Evolutionary conservation across 768 basidiomycete genomes (phyloP), one percentile per base, ranked within the genome.

Genomic region (Gloeophyllum trabeum): DNA sequence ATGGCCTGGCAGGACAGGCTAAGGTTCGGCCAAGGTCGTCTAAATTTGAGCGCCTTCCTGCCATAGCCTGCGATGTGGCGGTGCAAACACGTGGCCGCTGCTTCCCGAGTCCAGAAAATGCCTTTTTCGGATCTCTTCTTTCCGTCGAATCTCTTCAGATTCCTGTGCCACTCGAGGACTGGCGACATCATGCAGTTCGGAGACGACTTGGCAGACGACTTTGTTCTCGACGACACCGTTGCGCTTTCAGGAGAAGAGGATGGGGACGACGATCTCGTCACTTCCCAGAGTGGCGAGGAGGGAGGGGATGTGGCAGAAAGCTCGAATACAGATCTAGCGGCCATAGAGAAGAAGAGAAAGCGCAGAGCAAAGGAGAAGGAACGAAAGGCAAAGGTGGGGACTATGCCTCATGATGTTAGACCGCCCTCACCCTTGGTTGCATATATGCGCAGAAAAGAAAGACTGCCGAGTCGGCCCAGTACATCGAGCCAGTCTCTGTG

Each of bases 131-230:
- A 16, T 32, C 28, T 32, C n/a, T n/a, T n/a, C n/a, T n/a, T n/a
- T n/a, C n/a, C n/a, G n/a, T n/a, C n/a, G n/a, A n/a, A n/a, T n/a
- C n/a, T n/a, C n/a, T n/a, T n/a, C n/a, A n/a, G n/a, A n/a, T n/a
- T n/a, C n/a, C n/a, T n/a, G n/a, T n/a, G n/a, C n/a, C n/a, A n/a
- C n/a, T n/a, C n/a, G n/a, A n/a, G n/a, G n/a, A n/a, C n/a, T n/a
- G n/a, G 28, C 28, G 16, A 32, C 16, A 16, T 32, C 28, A 32
- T 10, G 28, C 10, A 32, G 16, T 10, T 10, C 28, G 79, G 81
- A 34, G 85, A 92, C 66, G 87, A 87, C 66, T 69, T 92, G 16
- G 85, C 84, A 38, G 89, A 91, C 57, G 82, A 89, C 48, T 88
- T 82, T 54, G 65, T 82, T 40, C 70, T 71, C 24, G 80, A 91